Conservation (phyloP, 2,329 filamentous ascomycete species). For the Thelonectria discophora region DNA sequence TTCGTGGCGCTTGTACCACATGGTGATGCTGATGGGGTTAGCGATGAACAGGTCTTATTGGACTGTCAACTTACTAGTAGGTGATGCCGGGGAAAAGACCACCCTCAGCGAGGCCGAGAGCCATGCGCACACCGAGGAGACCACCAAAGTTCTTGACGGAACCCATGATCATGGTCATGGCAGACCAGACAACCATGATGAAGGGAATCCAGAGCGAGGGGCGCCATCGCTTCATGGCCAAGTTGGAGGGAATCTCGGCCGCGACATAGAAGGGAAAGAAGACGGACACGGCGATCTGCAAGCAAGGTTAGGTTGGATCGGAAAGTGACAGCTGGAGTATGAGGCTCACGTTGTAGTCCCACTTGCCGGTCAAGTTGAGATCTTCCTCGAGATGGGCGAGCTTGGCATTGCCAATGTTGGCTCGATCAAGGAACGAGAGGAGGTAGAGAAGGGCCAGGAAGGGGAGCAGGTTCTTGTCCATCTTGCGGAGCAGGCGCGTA, state of each 20-base stretch:
- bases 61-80: conserved; percentile 54
- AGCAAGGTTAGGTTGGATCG: conserved; percentile 15
- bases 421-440: conserved; percentile 58
- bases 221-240: conserved; percentile 63
- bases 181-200: conserved; percentile 64
- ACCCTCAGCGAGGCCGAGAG: conserved; percentile 61
- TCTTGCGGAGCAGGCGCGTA: conserved; percentile 61
- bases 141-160: conserved; percentile 59
- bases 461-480: conserved; percentile 65
- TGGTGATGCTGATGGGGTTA: conserved; percentile 54
- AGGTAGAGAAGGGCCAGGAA: conserved; percentile 68
- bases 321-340: not conserved
- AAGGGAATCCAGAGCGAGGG: conserved; percentile 62
- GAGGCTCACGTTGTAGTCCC: conserved; percentile 47
- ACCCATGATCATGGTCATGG: conserved; percentile 59
- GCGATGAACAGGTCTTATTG: not conserved
- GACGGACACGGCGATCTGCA: conserved; percentile 55
- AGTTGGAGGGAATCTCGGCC: conserved; percentile 64
- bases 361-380: conserved; percentile 45
- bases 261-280: conserved; percentile 64
- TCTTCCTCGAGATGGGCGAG: conserved; percentile 60
- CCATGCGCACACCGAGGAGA: conserved; percentile 58
- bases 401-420: conserved; percentile 65
- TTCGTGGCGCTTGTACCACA: conserved; percentile 69
- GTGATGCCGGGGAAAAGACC: conserved; percentile 70